Conservation (phyloP, 2,329 filamentous ascomycete genomes). For the Aspergillus texensis region DNA sequence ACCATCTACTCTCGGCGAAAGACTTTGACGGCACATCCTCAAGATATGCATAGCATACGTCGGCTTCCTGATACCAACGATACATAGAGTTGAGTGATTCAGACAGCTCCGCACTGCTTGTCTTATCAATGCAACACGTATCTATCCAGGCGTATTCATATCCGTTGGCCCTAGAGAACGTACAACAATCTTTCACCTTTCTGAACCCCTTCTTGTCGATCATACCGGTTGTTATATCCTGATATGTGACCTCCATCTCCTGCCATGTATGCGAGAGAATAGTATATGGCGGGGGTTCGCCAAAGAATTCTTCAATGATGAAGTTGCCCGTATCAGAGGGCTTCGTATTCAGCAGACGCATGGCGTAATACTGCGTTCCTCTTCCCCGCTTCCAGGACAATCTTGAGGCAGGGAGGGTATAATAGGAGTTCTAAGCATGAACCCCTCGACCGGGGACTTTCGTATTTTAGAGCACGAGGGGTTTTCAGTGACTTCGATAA, state of each 20-base stretch:
- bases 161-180: not conserved
- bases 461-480: not conserved
- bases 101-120: conserved; percentile 2
- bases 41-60: conserved; percentile 1
- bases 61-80: not conserved
- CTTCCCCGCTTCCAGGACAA: not conserved
- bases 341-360: not conserved
- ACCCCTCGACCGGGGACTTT: not conserved
- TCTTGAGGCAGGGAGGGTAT: not conserved
- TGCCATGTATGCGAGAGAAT: conserved; percentile 5
- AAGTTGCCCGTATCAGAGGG: not conserved
- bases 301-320: not conserved
- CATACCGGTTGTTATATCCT: not conserved
- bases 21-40: not conserved
- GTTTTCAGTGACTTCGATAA: not conserved
- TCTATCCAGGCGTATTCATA: not conserved
- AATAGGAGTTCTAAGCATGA: not conserved
- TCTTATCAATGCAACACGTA: conserved; percentile 5
- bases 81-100: not conserved
- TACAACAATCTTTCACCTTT: not conserved
- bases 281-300: not conserved
- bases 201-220: not conserved
- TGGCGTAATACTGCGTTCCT: not conserved
- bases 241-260: not conserved
- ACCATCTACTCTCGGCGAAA: not conserved